Evolutionary conservation across 2,329 filamentous ascomycete species (phyloP).

Genomic region (Colletotrichum trifolii): DNA sequence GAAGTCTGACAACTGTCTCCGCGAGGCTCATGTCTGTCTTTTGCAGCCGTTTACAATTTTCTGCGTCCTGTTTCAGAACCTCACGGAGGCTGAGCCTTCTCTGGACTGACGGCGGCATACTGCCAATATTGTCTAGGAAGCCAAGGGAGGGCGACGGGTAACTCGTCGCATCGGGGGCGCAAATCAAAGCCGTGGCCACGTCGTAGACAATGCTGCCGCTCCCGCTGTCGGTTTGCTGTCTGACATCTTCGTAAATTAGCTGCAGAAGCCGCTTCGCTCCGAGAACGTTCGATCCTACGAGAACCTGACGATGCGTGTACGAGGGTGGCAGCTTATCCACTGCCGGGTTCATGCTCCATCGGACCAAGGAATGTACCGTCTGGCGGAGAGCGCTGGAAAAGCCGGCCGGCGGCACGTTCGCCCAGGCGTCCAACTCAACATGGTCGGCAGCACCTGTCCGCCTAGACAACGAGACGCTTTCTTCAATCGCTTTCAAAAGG

Average conservation of each 20-base stretch:
- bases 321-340: slow-evolving; percentile 68
- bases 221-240: slow-evolving; percentile 68
- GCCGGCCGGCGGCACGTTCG: slow-evolving; percentile 64
- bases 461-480: slow-evolving; percentile 67
- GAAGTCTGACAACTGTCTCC: slow-evolving; percentile 71
- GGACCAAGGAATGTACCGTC: slow-evolving; percentile 70
- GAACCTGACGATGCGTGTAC: slow-evolving; percentile 79
- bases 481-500: slow-evolving; percentile 73
- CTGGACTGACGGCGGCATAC: slow-evolving; percentile 52
- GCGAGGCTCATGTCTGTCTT: slow-evolving; percentile 67
- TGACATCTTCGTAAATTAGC: slow-evolving; percentile 75
- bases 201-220: slow-evolving; percentile 74
- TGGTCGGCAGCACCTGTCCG: slow-evolving; percentile 72
- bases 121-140: slow-evolving; percentile 49
- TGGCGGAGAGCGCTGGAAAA: slow-evolving; percentile 68
- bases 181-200: slow-evolving; percentile 75
- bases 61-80: slow-evolving; percentile 67
- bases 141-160: slow-evolving; percentile 48
- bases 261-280: slow-evolving; percentile 71
- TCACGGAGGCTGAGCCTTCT: slow-evolving; percentile 68
- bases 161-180: slow-evolving; percentile 70
- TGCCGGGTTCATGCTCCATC: slow-evolving; percentile 72
- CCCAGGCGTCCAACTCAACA: slow-evolving; percentile 77
- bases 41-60: slow-evolving; percentile 67
- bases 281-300: slow-evolving; percentile 69